Percentiles rank a stretch among this genome's conserved stretches.
Evolutionary conservation across 805 yeast species (phyloP).

Genomic region (Metschnikowia continentalis): DNA sequence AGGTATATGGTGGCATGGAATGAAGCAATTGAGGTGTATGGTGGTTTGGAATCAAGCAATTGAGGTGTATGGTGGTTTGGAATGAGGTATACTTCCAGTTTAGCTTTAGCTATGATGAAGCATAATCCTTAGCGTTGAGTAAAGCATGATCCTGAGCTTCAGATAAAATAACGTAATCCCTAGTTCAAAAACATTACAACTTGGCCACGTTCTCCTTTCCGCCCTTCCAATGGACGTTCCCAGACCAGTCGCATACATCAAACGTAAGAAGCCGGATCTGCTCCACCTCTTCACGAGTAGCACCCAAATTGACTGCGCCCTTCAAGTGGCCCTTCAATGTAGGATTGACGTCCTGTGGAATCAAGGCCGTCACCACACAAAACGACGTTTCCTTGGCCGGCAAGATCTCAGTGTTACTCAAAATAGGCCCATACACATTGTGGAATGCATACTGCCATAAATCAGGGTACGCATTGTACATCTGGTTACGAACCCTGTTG

Average conservation of each 20-base stretch:
- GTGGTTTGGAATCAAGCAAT: no score
- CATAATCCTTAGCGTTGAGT: no score
- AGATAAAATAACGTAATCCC: no score
- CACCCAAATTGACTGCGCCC: conserved; percentile 82
- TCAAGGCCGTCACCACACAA: conserved; percentile 71
- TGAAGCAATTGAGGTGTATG: no score
- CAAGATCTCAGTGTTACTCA: conserved; percentile 63
- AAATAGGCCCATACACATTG: conserved; percentile 73
- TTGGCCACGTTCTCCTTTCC: conserved; percentile 59
- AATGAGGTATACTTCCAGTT: no score
- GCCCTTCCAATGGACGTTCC: conserved; percentile 41
- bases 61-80: no score
- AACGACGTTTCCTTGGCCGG: conserved; percentile 68
- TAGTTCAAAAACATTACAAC: conserved; percentile 24
- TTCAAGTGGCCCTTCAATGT: conserved; percentile 86
- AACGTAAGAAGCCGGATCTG: conserved; percentile 60
- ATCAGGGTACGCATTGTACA: conserved; percentile 79
- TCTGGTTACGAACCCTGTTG: conserved; percentile 58
- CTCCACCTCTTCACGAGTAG: conserved; percentile 56
- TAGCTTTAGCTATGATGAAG: no score
- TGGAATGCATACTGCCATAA: conserved; percentile 68
- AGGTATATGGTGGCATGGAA: no score
- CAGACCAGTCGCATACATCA: conserved; percentile 69
- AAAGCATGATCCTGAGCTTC: no score
- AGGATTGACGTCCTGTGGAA: conserved; percentile 92